phyloP scores from a whole-genome alignment of 306 rosid genomes.

The Gastrolobium villosum region DNA sequence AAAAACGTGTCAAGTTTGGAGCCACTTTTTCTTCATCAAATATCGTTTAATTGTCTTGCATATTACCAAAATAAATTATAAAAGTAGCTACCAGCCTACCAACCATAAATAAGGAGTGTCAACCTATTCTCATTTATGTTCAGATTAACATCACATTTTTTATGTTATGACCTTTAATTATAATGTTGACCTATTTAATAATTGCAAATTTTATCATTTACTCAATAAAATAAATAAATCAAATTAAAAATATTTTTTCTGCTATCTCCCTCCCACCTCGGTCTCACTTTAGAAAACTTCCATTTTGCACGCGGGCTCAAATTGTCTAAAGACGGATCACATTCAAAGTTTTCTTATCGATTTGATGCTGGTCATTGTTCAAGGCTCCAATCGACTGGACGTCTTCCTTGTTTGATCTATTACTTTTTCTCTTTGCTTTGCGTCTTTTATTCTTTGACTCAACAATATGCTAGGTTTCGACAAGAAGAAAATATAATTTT shows the following conservation, averaged over 20 bases:
- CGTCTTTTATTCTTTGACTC: constrained; percentile 15
- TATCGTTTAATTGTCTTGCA: no score
- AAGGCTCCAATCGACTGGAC: background rate
- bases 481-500: background rate
- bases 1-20: no score
- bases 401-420: background rate
- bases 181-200: background rate
- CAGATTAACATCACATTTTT: no score
- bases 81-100: no score
- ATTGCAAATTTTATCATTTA: background rate
- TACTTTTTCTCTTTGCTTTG: background rate
- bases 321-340: background rate
- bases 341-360: constrained; percentile 32
- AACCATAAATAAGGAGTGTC: no score
- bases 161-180: no score
- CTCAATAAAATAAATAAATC: background rate
- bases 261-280: no score
- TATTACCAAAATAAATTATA: no score
- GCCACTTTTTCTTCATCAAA: no score
- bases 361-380: constrained; percentile 35
- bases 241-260: no score
- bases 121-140: no score
- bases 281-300: background rate
- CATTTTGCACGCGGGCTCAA: background rate
- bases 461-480: background rate